Conservation (phyloP, 352 stramenopile genomes). For the Globisporangium radiosum region DNA sequence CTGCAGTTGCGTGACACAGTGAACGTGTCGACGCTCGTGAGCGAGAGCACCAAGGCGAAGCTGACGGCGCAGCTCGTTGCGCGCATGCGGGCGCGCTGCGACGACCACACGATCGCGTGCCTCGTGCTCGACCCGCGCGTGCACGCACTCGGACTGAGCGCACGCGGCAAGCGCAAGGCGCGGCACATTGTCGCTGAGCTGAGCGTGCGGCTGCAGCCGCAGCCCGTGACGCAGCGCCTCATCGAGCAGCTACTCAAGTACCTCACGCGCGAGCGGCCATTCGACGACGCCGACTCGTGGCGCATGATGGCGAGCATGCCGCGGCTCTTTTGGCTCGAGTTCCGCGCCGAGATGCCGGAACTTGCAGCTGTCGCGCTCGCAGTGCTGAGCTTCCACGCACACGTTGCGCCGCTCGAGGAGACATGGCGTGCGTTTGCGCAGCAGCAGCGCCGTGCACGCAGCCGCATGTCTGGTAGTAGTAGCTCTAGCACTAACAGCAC, state of each 20-base stretch:
- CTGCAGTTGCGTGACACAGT: slow-evolving; percentile 16
- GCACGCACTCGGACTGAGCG: slow-evolving; percentile 25
- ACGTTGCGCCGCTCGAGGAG: slow-evolving; percentile 22
- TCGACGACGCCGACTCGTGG: slow-evolving; percentile 37
- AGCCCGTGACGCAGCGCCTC: slow-evolving; percentile 5
- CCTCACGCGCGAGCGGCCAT: slow-evolving; percentile 25
- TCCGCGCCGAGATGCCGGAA: slow-evolving; percentile 20
- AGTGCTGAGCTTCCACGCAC: slow-evolving; percentile 22
- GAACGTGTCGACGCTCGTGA: slow-evolving; percentile 6
- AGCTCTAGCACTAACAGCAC: too few relatives aligned
- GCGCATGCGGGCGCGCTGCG: slow-evolving; percentile 15
- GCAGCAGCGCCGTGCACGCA: neutral
- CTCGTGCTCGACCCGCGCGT: slow-evolving; percentile 31
- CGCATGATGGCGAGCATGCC: slow-evolving; percentile 31
- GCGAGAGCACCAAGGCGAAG: slow-evolving; percentile 15
- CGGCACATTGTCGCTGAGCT: slow-evolving; percentile 17
- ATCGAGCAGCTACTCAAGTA: slow-evolving; percentile 35
- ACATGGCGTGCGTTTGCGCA: slow-evolving; percentile 16
- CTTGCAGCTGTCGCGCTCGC: slow-evolving; percentile 28
- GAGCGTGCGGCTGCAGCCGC: slow-evolving; percentile 9
- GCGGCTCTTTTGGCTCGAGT: slow-evolving; percentile 43
- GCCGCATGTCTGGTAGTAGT: too few relatives aligned
- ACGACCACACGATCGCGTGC: slow-evolving; percentile 22
- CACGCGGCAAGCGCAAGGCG: slow-evolving; percentile 23
- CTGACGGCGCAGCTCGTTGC: slow-evolving; percentile 16